Conservation (phyloP, 352 stramenopile genomes). For the Thalassiosira ordinaria region DNA sequence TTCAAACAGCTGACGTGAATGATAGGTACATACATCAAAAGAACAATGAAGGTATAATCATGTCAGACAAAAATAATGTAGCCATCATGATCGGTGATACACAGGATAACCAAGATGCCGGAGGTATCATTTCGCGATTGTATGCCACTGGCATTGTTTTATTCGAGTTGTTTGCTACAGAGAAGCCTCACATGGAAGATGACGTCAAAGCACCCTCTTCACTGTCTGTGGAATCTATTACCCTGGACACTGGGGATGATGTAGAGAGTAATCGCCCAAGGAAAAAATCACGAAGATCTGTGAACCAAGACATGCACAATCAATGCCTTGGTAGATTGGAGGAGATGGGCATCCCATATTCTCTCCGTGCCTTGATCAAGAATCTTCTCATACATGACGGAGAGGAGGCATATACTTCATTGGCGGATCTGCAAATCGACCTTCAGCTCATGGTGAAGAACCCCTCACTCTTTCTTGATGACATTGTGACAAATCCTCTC, state of each 20-base stretch:
- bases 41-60: neutral
- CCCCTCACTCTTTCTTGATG: slow-evolving; percentile 18
- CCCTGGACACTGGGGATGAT: too few species aligned
- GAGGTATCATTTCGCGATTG: slow-evolving; percentile 10
- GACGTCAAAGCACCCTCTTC: too few species aligned
- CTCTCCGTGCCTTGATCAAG: slow-evolving; percentile 1
- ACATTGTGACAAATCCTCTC: slow-evolving; percentile 10
- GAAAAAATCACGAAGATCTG: too few species aligned
- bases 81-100: neutral
- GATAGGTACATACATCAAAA: neutral
- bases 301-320: neutral
- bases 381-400: slow-evolving; percentile 42
- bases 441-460: slow-evolving; percentile 23
- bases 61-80: too few species aligned
- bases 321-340: neutral
- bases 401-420: slow-evolving; percentile 31
- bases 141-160: slow-evolving; percentile 10
- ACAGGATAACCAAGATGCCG: neutral
- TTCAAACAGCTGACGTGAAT: too few species aligned
- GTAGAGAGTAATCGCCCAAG: too few species aligned
- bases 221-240: too few species aligned
- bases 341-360: neutral
- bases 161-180: slow-evolving; percentile 14
- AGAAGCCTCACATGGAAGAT: too few species aligned
- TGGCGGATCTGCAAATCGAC: slow-evolving; percentile 20